Evolutionary conservation across 257 asterid genomes (phyloP).

Genomic region (Jaltomata sinuosa): DNA sequence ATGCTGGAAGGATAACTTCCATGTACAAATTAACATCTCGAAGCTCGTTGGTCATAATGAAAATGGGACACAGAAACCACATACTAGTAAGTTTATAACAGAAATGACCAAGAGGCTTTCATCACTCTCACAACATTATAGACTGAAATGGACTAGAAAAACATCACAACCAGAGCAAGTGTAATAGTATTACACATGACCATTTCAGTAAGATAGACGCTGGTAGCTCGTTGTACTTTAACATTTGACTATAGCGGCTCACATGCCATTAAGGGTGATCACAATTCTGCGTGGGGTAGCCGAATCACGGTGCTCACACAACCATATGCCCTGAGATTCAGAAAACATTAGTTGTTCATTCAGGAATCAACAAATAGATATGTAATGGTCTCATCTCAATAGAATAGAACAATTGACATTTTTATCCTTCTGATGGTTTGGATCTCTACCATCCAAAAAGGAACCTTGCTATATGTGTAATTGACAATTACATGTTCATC

Average conservation of each 20-base stretch:
- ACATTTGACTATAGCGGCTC: conserved; percentile 2
- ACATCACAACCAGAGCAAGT: neutral
- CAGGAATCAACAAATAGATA: neutral
- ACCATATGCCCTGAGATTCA: conserved; percentile 82
- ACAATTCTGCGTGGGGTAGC: conserved; percentile 79
- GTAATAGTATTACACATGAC: neutral
- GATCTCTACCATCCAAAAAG: neutral
- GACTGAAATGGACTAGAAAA: neutral
- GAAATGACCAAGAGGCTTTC: neutral
- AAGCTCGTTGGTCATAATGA: neutral
- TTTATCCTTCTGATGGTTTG: neutral
- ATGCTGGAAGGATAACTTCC: neutral
- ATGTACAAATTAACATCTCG: neutral
- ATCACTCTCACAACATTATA: neutral
- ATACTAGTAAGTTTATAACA: neutral
- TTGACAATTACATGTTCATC: neutral
- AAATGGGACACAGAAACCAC: neutral
- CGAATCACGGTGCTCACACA: conserved; percentile 93
- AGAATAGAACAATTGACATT: neutral
- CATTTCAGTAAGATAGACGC: neutral
- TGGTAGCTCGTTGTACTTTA: neutral
- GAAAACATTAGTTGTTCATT: neutral
- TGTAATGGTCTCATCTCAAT: neutral
- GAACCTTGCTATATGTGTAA: neutral
- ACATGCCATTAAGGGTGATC: conserved; percentile 80